Evolutionary conservation across 2,329 filamentous ascomycete species (phyloP).

Genomic region (Sporothrix humicola): DNA sequence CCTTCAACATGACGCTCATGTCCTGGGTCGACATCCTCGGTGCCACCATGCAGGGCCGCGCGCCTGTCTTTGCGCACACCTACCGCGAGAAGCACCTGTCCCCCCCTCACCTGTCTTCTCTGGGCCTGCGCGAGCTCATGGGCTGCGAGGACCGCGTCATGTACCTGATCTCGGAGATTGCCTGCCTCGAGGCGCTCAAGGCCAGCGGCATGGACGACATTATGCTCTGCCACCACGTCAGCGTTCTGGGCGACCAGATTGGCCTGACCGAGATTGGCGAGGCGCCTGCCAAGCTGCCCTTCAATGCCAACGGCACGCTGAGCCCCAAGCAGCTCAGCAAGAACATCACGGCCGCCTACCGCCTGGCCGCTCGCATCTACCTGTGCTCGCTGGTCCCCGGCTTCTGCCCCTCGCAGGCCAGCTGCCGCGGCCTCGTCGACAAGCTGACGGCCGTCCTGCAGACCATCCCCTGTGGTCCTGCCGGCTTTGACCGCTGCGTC

Average conservation of each 20-base stretch:
- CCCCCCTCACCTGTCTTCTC: constrained; percentile 59
- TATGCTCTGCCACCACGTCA: constrained; percentile 85
- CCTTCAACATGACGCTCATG: constrained; percentile 94
- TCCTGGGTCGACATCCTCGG: constrained; percentile 98
- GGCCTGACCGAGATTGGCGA: constrained; percentile 75
- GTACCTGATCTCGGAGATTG: constrained; percentile 97
- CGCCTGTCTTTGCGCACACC: constrained; percentile 89
- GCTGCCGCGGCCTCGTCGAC: constrained; percentile 76
- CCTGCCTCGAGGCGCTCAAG: constrained; percentile 91
- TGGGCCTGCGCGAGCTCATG: constrained; percentile 90
- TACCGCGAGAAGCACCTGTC: constrained; percentile 94
- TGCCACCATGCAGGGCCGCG: constrained; percentile 85
- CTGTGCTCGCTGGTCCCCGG: constrained; percentile 94
- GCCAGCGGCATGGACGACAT: constrained; percentile 82
- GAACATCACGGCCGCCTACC: constrained; percentile 91
- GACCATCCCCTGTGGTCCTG: constrained; percentile 78
- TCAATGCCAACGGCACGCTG: constrained; percentile 73
- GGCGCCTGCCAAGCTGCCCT: constrained; percentile 63
- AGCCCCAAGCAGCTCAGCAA: constrained; percentile 81
- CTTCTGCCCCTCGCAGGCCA: constrained; percentile 75
- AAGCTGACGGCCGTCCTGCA: constrained; percentile 78
- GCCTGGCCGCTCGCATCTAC: constrained; percentile 90
- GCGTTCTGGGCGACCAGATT: constrained; percentile 85
- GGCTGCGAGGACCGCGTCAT: constrained; percentile 96
- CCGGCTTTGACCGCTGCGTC: constrained; percentile 87